Percentiles rank a stretch among this genome's conserved stretches.
These are phyloP conservation scores for Fusarium nisikadoi DNA, from an alignment of 2,329 filamentous ascomycete genomes.

Conservation along the genomic window DNA sequence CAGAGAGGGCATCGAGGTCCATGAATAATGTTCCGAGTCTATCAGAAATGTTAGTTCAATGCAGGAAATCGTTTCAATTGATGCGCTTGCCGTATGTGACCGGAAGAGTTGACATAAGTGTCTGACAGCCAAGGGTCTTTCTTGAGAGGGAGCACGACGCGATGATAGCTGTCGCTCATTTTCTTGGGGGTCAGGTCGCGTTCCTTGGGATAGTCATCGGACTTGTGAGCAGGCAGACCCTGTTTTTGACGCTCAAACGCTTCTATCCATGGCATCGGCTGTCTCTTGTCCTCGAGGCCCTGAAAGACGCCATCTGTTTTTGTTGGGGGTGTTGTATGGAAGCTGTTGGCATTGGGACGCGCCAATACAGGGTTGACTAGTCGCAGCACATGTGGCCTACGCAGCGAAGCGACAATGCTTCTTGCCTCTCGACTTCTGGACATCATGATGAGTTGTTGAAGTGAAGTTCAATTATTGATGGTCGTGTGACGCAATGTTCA, in stretches of 20 bases:
- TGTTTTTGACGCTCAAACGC: slow-evolving; percentile 40
- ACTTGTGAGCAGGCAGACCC: slow-evolving; percentile 14
- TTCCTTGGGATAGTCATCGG: slow-evolving; percentile 25
- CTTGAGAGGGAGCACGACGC: slow-evolving; percentile 67
- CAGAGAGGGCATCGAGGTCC: slow-evolving; percentile 82
- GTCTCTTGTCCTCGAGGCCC: slow-evolving; percentile 41
- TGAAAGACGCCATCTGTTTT: slow-evolving; percentile 46
- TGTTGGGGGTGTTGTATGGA: slow-evolving; percentile 30
- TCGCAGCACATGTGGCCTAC: neutral
- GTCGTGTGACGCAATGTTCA: slow-evolving; percentile 19
- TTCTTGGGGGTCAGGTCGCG: slow-evolving; percentile 45
- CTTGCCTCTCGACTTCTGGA: slow-evolving; percentile 5
- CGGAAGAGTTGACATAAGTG: slow-evolving; percentile 80
- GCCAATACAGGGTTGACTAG: neutral
- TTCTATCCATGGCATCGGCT: slow-evolving; percentile 46
- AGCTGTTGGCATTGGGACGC: neutral
- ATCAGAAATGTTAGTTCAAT: neutral
- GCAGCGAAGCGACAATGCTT: slow-evolving; percentile 8
- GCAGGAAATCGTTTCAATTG: no score
- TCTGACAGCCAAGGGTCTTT: slow-evolving; percentile 82
- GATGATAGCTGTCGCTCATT: slow-evolving; percentile 48
- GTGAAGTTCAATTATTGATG: neutral
- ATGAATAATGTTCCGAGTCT: slow-evolving; percentile 77
- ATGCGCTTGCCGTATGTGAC: slow-evolving; percentile 67
- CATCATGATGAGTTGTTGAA: slow-evolving; percentile 21